Base-by-base conservation (phyloP, 208 protist genomes). In the Trypanosoma brucei region DNA sequence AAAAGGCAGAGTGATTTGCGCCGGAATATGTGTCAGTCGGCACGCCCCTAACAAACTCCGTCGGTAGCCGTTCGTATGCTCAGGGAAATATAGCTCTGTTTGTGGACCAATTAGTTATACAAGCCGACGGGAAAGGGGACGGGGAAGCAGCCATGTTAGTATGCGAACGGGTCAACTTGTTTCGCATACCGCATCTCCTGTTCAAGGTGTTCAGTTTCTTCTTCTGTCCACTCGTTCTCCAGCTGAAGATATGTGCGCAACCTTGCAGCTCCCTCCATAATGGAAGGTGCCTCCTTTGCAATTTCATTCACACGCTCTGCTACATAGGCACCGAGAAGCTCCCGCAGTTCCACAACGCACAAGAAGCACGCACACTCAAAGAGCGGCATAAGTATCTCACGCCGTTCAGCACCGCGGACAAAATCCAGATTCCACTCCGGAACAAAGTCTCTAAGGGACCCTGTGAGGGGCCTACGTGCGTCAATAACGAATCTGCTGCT, bases 161-260 rank as follows among this genome's bases (percentile, higher is more conserved):
- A 88, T 57, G 71, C 83, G 39, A 75, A 62, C 0, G 75, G 77
- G 59, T 86, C 78, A 14, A 83, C 59, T n/a, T 74, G 49, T 65
- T 87, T 82, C 6, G 78, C 83, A 59, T 91, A 88, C 22, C 70
- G 70, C 86, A 93, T 91, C 69, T 93, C 86, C 51, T 70, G 52
- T 38, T 56, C 34, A 38, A 93, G 74, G 55, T 84, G 75, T 22
- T 44, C 64, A 74, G 79, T 86, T 65, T 91, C 86, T 58, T 88
- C 83, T 49, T 54, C 58, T 13, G 75, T 91, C 83, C 83, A 93
- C 49, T 86, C 82, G 62, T 93, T 93, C 59, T 81, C 75, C 56
- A 88, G 75, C 8, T 79, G 65, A 33, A 90, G 57, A 40, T 83
- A 90, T 31, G 69, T 35, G 7, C 83, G 77, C 7, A 93, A 65